Conservation (phyloP, 2,329 filamentous ascomycete species). For the Diaporthe humulicola region DNA sequence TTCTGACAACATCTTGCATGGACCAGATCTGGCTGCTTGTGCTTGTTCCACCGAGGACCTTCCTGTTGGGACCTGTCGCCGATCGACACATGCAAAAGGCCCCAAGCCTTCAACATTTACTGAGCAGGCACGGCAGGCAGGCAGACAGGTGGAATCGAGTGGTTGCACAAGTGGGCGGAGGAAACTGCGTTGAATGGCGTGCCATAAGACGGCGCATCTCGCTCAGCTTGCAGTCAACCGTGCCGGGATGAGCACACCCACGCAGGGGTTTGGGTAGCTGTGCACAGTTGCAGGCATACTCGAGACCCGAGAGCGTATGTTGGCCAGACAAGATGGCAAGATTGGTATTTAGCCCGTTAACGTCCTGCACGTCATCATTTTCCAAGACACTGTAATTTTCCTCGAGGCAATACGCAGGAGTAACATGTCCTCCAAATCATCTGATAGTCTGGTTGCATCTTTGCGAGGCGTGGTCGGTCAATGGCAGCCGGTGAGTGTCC, state of each 20-base stretch:
- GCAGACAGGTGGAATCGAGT: neutral
- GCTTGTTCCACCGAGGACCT: neutral
- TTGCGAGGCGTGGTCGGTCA: neutral
- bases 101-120: neutral
- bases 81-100: neutral
- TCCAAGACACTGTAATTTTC: neutral
- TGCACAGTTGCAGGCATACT: neutral
- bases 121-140: neutral
- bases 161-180: neutral
- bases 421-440: no score
- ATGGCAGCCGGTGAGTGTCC: neutral
- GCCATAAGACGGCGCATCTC: neutral
- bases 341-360: neutral
- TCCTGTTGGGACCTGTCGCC: neutral
- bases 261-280: neutral
- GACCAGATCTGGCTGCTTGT: neutral
- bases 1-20: neutral
- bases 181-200: neutral
- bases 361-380: neutral
- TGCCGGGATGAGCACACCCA: neutral
- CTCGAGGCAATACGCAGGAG: no score
- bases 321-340: neutral
- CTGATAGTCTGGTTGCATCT: neutral
- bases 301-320: neutral
- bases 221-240: neutral